phyloP scores from a whole-genome alignment of 2,329 filamentous ascomycete species.

The Penicillium olsonii region DNA sequence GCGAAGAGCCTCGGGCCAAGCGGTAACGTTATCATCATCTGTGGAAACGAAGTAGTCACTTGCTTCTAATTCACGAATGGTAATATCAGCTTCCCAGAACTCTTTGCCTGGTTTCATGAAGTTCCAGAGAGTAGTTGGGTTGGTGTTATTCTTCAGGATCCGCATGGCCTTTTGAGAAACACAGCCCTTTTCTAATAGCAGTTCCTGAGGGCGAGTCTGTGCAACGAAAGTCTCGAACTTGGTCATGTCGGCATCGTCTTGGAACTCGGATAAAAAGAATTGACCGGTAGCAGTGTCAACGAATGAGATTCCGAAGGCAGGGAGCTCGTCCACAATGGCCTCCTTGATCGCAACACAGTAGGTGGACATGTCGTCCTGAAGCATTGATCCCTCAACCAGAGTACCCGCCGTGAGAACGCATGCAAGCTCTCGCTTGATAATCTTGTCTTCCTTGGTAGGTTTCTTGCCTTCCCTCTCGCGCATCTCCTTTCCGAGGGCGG shows the following conservation, averaged over 20 bases:
- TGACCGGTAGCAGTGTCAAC: constrained; percentile 95
- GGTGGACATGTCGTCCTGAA: constrained; percentile 96
- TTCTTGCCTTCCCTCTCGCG: constrained; percentile 73
- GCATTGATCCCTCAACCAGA: constrained; percentile 91
- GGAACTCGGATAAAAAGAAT: constrained; percentile 89
- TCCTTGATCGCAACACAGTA: constrained; percentile 96
- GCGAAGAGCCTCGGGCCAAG: constrained; percentile 76
- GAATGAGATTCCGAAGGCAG: constrained; percentile 88
- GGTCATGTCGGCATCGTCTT: constrained; percentile 89
- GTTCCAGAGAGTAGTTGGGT: constrained; percentile 93
- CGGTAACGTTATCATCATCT: constrained; percentile 59
- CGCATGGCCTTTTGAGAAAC: constrained; percentile 86
- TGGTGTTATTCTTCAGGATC: constrained; percentile 94
- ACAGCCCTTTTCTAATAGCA: constrained; percentile 83
- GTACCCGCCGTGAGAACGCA: constrained; percentile 91
- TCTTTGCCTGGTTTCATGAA: constrained; percentile 82
- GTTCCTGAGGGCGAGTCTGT: constrained; percentile 83
- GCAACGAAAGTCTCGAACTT: constrained; percentile 97
- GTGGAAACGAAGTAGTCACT: constrained; percentile 74
- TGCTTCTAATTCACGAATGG: constrained; percentile 76
- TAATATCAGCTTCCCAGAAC: constrained; percentile 85
- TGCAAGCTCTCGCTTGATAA: constrained; percentile 86
- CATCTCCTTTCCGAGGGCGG: constrained; percentile 95
- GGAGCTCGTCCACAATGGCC: constrained; percentile 66
- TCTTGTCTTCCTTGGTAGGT: constrained; percentile 75